phyloP scores from a whole-genome alignment of 768 basidiomycete genomes.

The Agaricus sinodeliciosus region DNA sequence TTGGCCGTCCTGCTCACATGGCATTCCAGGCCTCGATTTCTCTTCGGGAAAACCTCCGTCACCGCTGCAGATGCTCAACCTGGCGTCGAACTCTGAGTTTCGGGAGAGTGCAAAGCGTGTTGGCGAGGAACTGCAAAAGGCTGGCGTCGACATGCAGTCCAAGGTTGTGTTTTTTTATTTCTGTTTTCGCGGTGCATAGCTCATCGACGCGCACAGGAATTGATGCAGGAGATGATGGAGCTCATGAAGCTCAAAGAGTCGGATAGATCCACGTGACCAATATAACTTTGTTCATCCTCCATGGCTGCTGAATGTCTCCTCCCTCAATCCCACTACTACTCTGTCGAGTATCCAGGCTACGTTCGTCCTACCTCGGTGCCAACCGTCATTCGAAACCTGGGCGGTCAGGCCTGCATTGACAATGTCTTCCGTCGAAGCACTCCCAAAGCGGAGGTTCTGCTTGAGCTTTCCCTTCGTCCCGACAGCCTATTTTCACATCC shows the following conservation, averaged over 20 bases:
- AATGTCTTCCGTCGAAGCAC: conserved; percentile 68
- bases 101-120: conserved; percentile 38
- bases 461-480: conserved; percentile 75
- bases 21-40: conserved; percentile 40
- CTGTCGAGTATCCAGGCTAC: conserved; percentile 89
- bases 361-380: conserved; percentile 57
- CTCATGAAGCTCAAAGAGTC: conserved; percentile 6
- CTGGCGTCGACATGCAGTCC: conserved; percentile 52
- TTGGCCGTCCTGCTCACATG: background rate
- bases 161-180: conserved; percentile 33
- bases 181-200: background rate
- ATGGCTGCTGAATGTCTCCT: conserved; percentile 33
- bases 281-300: background rate
- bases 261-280: conserved; percentile 1
- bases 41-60: conserved; percentile 38
- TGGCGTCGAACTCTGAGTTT: conserved; percentile 48
- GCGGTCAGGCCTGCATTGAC: conserved; percentile 66
- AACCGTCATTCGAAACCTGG: conserved; percentile 56
- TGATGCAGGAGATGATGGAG: conserved; percentile 33
- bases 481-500: conserved; percentile 79
- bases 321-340: conserved; percentile 59
- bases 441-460: conserved; percentile 51
- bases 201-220: conserved; percentile 29
- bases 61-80: conserved; percentile 45
- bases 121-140: conserved; percentile 44